Evolutionary conservation across 2,329 filamentous ascomycete species (phyloP).

Genomic region (Phaeoacremonium minimum): DNA sequence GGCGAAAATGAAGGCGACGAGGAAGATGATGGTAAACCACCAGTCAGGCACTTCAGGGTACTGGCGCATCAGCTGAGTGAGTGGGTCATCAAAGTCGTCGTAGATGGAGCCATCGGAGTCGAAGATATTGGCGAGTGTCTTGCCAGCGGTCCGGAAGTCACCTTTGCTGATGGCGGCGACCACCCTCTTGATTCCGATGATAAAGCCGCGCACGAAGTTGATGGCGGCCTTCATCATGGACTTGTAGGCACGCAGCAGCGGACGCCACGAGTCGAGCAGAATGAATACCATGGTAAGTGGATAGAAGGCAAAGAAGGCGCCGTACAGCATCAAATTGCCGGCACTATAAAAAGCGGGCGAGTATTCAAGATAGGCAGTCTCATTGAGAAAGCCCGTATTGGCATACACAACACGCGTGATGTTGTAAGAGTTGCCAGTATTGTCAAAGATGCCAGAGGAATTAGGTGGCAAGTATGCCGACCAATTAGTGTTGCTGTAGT

Average conservation of each 20-base stretch:
- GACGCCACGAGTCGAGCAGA: too few species aligned
- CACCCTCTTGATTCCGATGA: too few species aligned
- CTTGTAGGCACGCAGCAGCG: too few species aligned
- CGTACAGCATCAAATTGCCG: slow-evolving; percentile 29
- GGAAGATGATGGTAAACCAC: slow-evolving; percentile 31
- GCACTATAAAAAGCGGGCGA: slow-evolving; percentile 17
- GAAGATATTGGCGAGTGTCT: too few species aligned
- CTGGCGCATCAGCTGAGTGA: slow-evolving; percentile 36
- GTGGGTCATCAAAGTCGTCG: too few species aligned
- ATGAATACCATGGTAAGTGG: too few species aligned
- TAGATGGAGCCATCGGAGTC: too few species aligned
- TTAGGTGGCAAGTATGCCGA: slow-evolving; percentile 44
- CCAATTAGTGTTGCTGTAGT: neutral
- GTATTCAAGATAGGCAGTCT: slow-evolving; percentile 17
- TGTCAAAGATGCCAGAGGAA: slow-evolving; percentile 46
- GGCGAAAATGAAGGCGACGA: slow-evolving; percentile 16
- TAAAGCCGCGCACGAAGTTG: too few species aligned
- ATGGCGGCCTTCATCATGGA: too few species aligned
- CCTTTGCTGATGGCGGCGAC: too few species aligned
- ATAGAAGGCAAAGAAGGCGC: slow-evolving; percentile 52
- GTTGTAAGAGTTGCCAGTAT: slow-evolving; percentile 42
- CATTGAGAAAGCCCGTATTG: slow-evolving; percentile 9
- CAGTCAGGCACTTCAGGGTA: slow-evolving; percentile 44
- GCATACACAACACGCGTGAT: slow-evolving; percentile 17
- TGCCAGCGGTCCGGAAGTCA: too few species aligned